Evolutionary conservation across 2,329 filamentous ascomycete genomes (phyloP).

Genomic region (Aspergillus felis): DNA sequence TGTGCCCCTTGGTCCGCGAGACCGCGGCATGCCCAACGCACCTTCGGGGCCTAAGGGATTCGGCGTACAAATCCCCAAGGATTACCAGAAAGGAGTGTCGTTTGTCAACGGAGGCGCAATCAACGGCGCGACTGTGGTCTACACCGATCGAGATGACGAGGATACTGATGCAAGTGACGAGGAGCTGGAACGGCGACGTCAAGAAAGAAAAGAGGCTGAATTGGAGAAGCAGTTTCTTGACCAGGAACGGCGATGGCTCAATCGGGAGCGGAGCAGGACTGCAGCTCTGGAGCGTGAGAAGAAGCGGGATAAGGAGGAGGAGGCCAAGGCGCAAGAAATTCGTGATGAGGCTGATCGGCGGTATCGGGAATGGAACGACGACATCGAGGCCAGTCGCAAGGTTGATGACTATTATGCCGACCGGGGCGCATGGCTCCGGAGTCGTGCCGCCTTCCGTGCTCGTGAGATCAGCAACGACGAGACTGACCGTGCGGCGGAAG

Average conservation of each 20-base stretch:
- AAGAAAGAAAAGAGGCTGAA: constrained; percentile 69
- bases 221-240: constrained; percentile 77
- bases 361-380: constrained; percentile 82
- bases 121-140: constrained; percentile 51
- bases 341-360: constrained; percentile 67
- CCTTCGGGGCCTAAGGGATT: constrained; percentile 67
- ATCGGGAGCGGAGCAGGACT: constrained; percentile 77
- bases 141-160: constrained; percentile 69
- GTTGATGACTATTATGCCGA: constrained; percentile 82
- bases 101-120: constrained; percentile 78
- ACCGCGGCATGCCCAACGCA: constrained; percentile 65
- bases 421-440: constrained; percentile 77
- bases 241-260: constrained; percentile 84
- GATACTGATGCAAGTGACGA: constrained; percentile 84
- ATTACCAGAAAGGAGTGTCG: constrained; percentile 71
- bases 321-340: constrained; percentile 59
- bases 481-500: constrained; percentile 74
- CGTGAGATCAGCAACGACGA: constrained; percentile 76
- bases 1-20: constrained; percentile 70
- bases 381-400: constrained; percentile 70
- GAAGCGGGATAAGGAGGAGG: constrained; percentile 73
- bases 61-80: constrained; percentile 60
- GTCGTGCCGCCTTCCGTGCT: constrained; percentile 67
- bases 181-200: constrained; percentile 71
- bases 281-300: constrained; percentile 82